Evolutionary conservation across 352 stramenopile species (phyloP).

Genomic region (Phytophthora macrochlamydospora): DNA sequence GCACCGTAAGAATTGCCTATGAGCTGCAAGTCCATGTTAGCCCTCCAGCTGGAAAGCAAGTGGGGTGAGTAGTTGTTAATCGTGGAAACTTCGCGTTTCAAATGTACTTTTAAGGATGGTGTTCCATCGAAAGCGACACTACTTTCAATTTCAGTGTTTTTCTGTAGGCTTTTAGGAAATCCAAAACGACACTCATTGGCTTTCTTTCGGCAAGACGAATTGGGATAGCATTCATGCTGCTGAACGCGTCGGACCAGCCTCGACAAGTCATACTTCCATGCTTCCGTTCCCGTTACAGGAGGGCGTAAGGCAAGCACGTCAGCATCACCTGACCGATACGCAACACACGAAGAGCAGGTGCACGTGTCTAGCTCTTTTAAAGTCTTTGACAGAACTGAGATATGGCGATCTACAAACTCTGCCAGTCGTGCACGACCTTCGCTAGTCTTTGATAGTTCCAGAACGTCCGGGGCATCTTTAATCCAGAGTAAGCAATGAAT

Average conservation of each 20-base stretch:
- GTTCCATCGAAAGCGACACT: neutral
- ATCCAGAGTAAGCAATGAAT: neutral
- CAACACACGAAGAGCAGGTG: neutral
- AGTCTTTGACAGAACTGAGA: neutral
- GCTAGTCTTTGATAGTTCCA: neutral
- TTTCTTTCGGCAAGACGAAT: conserved; percentile 9
- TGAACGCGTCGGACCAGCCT: conserved; percentile 7
- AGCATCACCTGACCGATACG: neutral
- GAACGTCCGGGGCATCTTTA: neutral
- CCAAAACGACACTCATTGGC: conserved; percentile 5
- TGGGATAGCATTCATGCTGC: conserved; percentile 6
- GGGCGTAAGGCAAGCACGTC: neutral
- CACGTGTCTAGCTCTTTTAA: neutral
- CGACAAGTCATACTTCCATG: conserved; percentile 6
- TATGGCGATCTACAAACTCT: neutral
- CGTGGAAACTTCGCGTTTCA: neutral
- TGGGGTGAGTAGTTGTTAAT: conserved; percentile 13
- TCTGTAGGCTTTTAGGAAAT: conserved; percentile 4
- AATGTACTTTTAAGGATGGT: neutral
- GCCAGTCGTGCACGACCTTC: neutral
- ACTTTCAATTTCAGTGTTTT: neutral
- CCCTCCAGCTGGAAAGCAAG: conserved; percentile 9
- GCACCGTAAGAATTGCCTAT: conserved; percentile 32
- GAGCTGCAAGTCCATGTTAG: conserved; percentile 33
- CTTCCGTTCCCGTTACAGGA: neutral